Conservation (phyloP, 257 asterid species). For the Fraxinus cuspidata region DNA sequence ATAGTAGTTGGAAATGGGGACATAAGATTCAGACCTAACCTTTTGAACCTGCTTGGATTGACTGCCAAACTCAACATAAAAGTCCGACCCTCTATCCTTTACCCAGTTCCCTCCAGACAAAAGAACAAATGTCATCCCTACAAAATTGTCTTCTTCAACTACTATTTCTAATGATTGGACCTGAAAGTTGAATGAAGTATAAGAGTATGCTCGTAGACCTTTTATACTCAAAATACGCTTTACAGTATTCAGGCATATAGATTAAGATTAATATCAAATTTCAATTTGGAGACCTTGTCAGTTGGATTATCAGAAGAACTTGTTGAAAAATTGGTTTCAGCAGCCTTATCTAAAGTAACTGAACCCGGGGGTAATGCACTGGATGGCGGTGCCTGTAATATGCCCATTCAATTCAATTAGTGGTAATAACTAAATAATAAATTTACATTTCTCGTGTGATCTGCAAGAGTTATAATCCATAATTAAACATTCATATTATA, state of each 20-base stretch:
- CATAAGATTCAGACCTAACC: conserved; percentile 39
- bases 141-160: conserved; percentile 64
- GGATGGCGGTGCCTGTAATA: conserved; percentile 76
- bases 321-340: conserved; percentile 62
- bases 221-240: conserved; percentile 7
- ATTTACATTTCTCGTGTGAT: conserved; percentile 11
- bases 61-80: conserved; percentile 63
- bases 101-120: conserved; percentile 78
- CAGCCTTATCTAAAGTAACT: conserved; percentile 59
- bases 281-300: conserved; percentile 49
- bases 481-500: conserved; percentile 37
- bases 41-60: conserved; percentile 43
- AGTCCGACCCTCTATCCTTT: conserved; percentile 80
- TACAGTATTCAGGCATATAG: conserved; percentile 22
- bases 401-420: conserved; percentile 21
- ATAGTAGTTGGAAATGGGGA: conserved; percentile 21
- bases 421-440: conserved; percentile 17
- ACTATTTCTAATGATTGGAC: conserved; percentile 76
- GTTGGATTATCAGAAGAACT: conserved; percentile 44
- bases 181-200: conserved; percentile 47
- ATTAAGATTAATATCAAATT: conserved; percentile 12
- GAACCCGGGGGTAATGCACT: conserved; percentile 78
- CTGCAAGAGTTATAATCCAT: conserved; percentile 8
- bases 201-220: conserved; percentile 20
- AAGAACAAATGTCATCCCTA: conserved; percentile 98